Percentiles rank a stretch among this genome's conserved stretches.
These are phyloP conservation scores for Acmispon strigosus DNA, from an alignment of 306 rosid genomes.

Conservation along the genomic window DNA sequence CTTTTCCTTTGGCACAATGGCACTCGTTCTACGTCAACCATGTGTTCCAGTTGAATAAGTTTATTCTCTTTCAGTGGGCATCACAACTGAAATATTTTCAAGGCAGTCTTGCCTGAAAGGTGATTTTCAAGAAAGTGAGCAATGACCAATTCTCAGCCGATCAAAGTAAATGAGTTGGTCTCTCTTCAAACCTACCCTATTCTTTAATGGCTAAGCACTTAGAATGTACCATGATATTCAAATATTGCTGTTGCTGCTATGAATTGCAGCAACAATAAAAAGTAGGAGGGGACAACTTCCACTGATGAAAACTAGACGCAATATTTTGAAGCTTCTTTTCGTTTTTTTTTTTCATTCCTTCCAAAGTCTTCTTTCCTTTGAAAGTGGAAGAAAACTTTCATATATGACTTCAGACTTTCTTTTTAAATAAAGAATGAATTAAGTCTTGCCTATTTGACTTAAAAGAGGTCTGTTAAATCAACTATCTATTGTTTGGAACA, in stretches of 20 bases:
- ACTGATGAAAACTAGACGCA: too few species aligned
- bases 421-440: background rate
- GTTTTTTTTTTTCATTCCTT: background rate
- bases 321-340: too few species aligned
- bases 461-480: background rate
- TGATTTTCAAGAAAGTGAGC: background rate
- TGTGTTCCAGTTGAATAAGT: background rate
- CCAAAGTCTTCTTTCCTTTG: background rate
- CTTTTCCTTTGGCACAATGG: background rate
- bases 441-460: background rate
- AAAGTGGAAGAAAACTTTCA: background rate
- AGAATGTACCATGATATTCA: background rate
- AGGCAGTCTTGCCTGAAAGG: background rate
- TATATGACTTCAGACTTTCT: background rate
- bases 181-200: background rate
- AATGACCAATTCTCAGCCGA: background rate
- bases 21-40: background rate
- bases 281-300: too few species aligned
- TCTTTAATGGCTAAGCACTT: background rate
- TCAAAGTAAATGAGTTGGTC: background rate
- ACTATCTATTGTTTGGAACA: background rate
- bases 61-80: background rate
- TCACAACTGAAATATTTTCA: background rate
- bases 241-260: too few species aligned
- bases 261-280: too few species aligned